Conservation (phyloP, 345 rosid genomes). For the Citrus medica region DNA sequence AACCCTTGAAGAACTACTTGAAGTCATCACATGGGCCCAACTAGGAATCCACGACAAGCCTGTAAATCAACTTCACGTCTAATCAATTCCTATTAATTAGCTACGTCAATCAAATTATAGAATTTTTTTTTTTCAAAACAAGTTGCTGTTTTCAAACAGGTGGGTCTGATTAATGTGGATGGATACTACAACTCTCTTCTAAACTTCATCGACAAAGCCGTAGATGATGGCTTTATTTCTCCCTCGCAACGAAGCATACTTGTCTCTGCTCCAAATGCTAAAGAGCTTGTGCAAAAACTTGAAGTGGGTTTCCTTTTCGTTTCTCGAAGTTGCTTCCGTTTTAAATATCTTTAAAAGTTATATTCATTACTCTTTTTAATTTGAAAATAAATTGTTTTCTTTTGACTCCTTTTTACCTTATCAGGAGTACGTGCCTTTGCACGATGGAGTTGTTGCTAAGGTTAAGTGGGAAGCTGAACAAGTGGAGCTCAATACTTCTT, state of each 20-base stretch:
- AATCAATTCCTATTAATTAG: background rate
- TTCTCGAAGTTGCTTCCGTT: background rate
- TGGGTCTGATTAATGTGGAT: conserved; percentile 54
- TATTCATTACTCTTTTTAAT: background rate
- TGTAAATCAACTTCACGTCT: conserved; percentile 27
- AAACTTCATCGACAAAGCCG: conserved; percentile 53
- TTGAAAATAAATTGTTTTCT: background rate
- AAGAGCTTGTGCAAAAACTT: conserved; percentile 52
- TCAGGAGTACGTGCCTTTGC: conserved; percentile 61
- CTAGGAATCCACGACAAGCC: conserved; percentile 59
- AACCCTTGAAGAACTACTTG: conserved; percentile 51
- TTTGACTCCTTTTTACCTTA: background rate
- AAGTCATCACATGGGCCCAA: conserved; percentile 57
- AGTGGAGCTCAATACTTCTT: conserved; percentile 43
- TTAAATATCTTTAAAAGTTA: background rate
- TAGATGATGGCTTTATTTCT: conserved; percentile 52
- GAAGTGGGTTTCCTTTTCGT: conserved; percentile 37
- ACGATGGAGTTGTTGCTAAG: conserved; percentile 46
- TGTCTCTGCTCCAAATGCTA: conserved; percentile 56
- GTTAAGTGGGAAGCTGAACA: conserved; percentile 63
- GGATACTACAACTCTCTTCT: conserved; percentile 45
- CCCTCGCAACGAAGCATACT: conserved; percentile 58
- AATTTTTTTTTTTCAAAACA: background rate
- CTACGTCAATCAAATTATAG: background rate
- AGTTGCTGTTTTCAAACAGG: conserved; percentile 20